A percentile compares a stretch with the other conserved stretches of the same genome.
Evolutionary conservation across 768 basidiomycete genomes (phyloP).

Genomic region (Leccinum uliginosum): DNA sequence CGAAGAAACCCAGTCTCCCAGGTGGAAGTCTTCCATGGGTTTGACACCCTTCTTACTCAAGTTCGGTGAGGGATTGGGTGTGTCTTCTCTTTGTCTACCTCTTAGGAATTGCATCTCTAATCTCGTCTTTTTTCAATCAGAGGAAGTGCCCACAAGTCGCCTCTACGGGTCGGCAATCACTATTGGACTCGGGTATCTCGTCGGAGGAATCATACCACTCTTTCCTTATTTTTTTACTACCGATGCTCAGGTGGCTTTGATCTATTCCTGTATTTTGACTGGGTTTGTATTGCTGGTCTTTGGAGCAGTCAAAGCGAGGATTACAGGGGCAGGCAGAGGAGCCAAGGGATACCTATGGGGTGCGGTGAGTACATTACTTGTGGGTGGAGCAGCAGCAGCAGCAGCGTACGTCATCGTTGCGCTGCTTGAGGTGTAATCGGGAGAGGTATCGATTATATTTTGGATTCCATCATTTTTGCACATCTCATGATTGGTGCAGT

Average conservation of each 20-base stretch:
- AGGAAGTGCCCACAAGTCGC: constrained; percentile 83
- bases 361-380: constrained; percentile 78
- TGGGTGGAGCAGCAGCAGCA: constrained; percentile 87
- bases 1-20: constrained; percentile 53
- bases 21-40: constrained; percentile 77
- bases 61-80: constrained; percentile 91
- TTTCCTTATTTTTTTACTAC: constrained; percentile 89
- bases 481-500: background rate
- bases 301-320: constrained; percentile 83
- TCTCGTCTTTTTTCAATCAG: constrained; percentile 33
- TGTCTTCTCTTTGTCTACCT: constrained; percentile 23
- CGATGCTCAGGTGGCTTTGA: constrained; percentile 58
- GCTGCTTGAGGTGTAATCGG: constrained; percentile 35
- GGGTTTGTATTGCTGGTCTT: constrained; percentile 84
- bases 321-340: constrained; percentile 75
- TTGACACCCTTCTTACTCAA: constrained; percentile 92
- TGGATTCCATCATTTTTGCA: background rate
- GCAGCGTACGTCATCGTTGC: constrained; percentile 61
- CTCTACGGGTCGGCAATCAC: constrained; percentile 91
- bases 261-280: constrained; percentile 77
- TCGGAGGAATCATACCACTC: constrained; percentile 92
- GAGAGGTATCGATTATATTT: background rate
- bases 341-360: constrained; percentile 78
- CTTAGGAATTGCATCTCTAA: background rate
- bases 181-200: constrained; percentile 90